phyloP scores from a whole-genome alignment of 495 filamentous ascomycete genomes.

The Penicillium simplicissimum region DNA sequence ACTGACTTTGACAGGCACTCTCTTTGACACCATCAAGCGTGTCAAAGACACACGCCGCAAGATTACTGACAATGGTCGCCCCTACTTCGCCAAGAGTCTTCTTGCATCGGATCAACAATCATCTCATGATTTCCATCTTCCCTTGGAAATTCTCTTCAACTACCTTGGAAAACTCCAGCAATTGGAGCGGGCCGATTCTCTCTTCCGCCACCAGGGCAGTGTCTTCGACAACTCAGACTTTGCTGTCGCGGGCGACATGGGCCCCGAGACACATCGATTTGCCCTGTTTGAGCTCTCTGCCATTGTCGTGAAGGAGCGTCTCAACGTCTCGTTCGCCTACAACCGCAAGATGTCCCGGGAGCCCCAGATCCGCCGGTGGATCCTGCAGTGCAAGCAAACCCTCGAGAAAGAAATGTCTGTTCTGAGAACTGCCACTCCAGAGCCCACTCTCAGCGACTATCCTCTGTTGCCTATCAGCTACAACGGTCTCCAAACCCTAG shows the following conservation, averaged over 20 bases:
- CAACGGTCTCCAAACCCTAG: constrained; percentile 46
- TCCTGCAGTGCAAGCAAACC: constrained; percentile 58
- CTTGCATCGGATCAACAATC: constrained; percentile 46
- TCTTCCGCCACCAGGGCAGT: constrained; percentile 62
- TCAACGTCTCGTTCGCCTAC: constrained; percentile 63
- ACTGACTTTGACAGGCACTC: constrained; percentile 17
- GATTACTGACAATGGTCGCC: constrained; percentile 40
- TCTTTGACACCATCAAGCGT: constrained; percentile 41
- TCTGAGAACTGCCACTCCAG: constrained; percentile 48
- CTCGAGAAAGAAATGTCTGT: constrained; percentile 55
- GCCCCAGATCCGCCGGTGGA: constrained; percentile 58
- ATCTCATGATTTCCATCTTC: constrained; percentile 47
- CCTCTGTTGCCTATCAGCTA: constrained; percentile 64
- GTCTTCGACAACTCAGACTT: constrained; percentile 41
- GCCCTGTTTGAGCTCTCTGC: constrained; percentile 65
- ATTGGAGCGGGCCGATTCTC: constrained; percentile 56
- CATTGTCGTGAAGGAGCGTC: constrained; percentile 57
- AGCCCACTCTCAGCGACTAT: constrained; percentile 62
- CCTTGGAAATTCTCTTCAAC: constrained; percentile 70
- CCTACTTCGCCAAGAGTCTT: constrained; percentile 53
- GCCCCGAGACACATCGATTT: constrained; percentile 51
- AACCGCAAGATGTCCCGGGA: constrained; percentile 60
- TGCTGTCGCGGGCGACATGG: constrained; percentile 48
- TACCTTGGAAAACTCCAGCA: constrained; percentile 64
- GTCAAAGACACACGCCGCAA: constrained; percentile 50